phyloP scores from a whole-genome alignment of 2,329 filamentous ascomycete genomes.

The Fusarium lyarnte region DNA sequence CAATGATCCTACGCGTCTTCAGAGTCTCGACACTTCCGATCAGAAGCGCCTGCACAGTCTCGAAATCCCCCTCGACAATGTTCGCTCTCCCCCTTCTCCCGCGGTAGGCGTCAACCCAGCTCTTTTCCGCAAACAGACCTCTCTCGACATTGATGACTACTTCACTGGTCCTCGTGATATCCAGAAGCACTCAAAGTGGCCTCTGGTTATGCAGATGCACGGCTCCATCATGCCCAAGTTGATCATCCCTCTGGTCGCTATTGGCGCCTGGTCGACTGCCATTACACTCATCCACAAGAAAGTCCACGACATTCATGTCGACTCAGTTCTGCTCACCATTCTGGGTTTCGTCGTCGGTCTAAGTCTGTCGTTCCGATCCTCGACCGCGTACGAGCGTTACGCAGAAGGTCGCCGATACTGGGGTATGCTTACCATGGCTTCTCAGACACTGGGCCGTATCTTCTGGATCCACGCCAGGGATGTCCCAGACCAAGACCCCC shows the following conservation, averaged over 20 bases:
- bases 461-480: conserved; percentile 84
- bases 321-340: conserved; percentile 71
- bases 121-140: conserved; percentile 47
- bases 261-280: conserved; percentile 71
- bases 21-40: conserved; percentile 10
- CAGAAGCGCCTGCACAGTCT: conserved; percentile 40
- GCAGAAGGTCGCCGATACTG: conserved; percentile 72
- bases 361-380: conserved; percentile 79
- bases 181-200: conserved; percentile 79
- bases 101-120: conserved; percentile 42
- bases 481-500: conserved; percentile 60
- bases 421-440: conserved; percentile 68
- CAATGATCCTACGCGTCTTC: conserved; percentile 22
- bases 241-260: conserved; percentile 72
- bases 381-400: conserved; percentile 80
- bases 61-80: conserved; percentile 44
- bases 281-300: conserved; percentile 67
- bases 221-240: conserved; percentile 79
- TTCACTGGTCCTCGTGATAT: conserved; percentile 75
- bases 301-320: conserved; percentile 49
- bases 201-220: conserved; percentile 78
- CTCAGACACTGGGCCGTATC: conserved; percentile 75
- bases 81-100: conserved; percentile 46
- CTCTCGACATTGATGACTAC: conserved; percentile 67
- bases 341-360: conserved; percentile 85